Percentiles rank a stretch among this genome's conserved stretches.
phyloP scores from a whole-genome alignment of 208 protist genomes.

The Leishmania mexicana region DNA sequence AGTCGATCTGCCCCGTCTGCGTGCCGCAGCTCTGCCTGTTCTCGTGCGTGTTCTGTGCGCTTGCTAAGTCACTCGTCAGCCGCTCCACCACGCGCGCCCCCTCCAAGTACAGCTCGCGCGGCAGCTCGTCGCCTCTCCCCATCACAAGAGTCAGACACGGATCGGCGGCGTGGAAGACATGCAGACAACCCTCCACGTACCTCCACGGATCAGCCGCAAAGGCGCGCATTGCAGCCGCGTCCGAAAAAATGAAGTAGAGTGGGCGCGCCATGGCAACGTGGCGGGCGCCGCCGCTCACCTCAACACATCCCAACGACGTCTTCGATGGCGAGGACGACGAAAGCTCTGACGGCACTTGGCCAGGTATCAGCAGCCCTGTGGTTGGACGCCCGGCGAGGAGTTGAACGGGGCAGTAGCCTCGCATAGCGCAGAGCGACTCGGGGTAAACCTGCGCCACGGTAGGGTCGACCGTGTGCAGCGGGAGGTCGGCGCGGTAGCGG shows the following conservation, averaged over 20 bases:
- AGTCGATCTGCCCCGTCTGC: slow-evolving; percentile 91
- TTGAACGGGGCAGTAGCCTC: slow-evolving; percentile 66
- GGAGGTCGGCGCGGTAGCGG: slow-evolving; percentile 38
- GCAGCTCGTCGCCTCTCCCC: slow-evolving; percentile 51
- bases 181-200: slow-evolving; percentile 47
- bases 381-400: slow-evolving; percentile 31
- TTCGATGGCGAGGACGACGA: background rate
- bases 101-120: slow-evolving; percentile 81
- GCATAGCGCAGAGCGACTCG: slow-evolving; percentile 51
- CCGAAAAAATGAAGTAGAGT: slow-evolving; percentile 49
- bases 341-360: slow-evolving; percentile 10
- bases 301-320: slow-evolving; percentile 47
- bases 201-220: slow-evolving; percentile 53
- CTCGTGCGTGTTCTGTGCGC: background rate
- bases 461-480: slow-evolving; percentile 40
- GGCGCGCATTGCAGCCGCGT: slow-evolving; percentile 40
- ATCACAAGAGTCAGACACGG: slow-evolving; percentile 61
- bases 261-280: slow-evolving; percentile 34
- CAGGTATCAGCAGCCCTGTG: slow-evolving; percentile 44
- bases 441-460: slow-evolving; percentile 52
- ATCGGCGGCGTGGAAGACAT: slow-evolving; percentile 39
- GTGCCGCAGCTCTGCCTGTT: slow-evolving; percentile 42
- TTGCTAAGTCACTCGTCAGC: slow-evolving; percentile 9
- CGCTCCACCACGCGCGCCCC: slow-evolving; percentile 52
- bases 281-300: slow-evolving; percentile 44